Percentiles rank a stretch among this genome's conserved stretches.
phyloP scores from a whole-genome alignment of 768 basidiomycete species.

The Serendipita sp. region DNA sequence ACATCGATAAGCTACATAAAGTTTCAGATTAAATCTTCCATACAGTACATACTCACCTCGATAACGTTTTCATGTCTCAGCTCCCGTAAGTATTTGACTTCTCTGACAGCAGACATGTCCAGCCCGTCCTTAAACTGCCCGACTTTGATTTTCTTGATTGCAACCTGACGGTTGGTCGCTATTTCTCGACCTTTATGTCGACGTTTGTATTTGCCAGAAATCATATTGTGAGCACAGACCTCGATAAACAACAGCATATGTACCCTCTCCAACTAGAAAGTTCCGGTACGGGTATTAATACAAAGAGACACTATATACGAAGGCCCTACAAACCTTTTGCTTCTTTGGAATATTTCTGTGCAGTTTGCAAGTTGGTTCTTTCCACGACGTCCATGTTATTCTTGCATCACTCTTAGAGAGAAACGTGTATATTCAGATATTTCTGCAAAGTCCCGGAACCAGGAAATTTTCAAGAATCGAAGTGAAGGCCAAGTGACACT shows the following conservation, averaged over 20 bases:
- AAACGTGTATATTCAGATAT: no score
- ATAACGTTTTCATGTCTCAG: slow-evolving; percentile 90
- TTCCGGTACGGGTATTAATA: neutral
- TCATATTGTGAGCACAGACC: slow-evolving; percentile 28
- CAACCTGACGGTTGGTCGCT: slow-evolving; percentile 64
- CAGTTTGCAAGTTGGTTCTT: slow-evolving; percentile 49
- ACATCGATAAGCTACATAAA: slow-evolving; percentile 72
- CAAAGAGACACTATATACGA: neutral
- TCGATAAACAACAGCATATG: slow-evolving; percentile 91
- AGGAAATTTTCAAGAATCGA: no score
- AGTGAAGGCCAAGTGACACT: no score
- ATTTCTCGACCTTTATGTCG: slow-evolving; percentile 44
- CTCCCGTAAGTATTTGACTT: slow-evolving; percentile 94
- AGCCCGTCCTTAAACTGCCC: slow-evolving; percentile 95
- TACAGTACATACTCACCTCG: slow-evolving; percentile 34
- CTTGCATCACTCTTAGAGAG: no score
- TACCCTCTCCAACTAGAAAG: slow-evolving; percentile 41
- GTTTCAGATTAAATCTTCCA: neutral
- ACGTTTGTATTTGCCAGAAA: neutral
- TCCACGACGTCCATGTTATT: slow-evolving; percentile 63
- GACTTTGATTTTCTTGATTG: slow-evolving; percentile 97
- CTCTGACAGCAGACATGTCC: slow-evolving; percentile 96
- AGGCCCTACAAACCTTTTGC: neutral
- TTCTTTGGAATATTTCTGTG: slow-evolving; percentile 46
- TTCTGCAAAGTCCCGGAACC: no score